Base-by-base conservation (phyloP, 1,284 basidiomycete species). In the Apiotrichum sp. region DNA sequence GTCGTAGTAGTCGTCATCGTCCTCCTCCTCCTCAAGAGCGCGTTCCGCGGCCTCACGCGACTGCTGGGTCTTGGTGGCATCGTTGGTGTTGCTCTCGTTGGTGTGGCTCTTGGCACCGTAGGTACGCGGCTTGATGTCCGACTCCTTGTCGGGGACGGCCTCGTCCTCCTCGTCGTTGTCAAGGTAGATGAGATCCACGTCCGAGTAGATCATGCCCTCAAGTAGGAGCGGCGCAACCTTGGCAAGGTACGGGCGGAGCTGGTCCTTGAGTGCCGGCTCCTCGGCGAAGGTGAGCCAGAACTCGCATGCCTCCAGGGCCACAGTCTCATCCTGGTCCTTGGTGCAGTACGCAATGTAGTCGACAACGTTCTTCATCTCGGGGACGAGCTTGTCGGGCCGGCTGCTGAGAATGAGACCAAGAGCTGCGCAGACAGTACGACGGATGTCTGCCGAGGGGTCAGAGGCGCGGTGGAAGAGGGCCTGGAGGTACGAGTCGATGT, bases 241-340 rank as follows among this genome's bases (percentile, higher is more conserved):
- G 42, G 80, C 82, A 8, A 99, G 81, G 62, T 93, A 84, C 0
- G 92, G 93, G 54, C 86, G 85, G 34, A 99, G 80, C 74, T 88
- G 89, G 13, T 85, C 84, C 14, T 86, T 84, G 32, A 98, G 81
- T 50, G 89, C 86, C 13, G 86, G 84, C 69, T 98, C 92, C 74
- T 99, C 96, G 14, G 96, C 93, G 70, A 99, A 98, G 1, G 95
- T 97, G 62, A 99, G 83, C 96, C 96, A 98, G 78, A 99, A 98
- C 80, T 99, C 96, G 82, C 93, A 97, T 11, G 96, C 96, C 78
- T 97, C 93, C 43, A 97, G 80, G 4, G 93, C 92, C 52, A 97
- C 92, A 56, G 86, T 86, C 78, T 96, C 92, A 75, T 98, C 89
- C 77, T 88, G 86, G 80, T 98, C 95, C 75, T 93, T 91, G 9